phyloP scores from a whole-genome alignment of 108 stramenopile genomes.

The Stephanodiscus triporus region DNA sequence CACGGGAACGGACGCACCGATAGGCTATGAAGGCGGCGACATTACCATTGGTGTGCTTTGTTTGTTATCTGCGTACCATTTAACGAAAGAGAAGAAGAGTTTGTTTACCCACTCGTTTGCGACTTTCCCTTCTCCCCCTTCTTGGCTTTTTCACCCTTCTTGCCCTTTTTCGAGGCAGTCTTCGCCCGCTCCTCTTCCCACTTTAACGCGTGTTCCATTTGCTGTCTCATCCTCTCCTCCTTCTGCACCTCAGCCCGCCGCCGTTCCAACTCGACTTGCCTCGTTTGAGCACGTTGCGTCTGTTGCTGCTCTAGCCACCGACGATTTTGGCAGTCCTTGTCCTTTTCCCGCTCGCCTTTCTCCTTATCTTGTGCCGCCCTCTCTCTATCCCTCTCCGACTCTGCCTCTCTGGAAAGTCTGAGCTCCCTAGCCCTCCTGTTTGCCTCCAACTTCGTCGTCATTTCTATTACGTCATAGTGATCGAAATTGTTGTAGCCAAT shows the following conservation, averaged over 20 bases:
- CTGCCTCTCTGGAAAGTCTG: background rate
- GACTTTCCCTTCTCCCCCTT: background rate
- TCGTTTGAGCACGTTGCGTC: background rate
- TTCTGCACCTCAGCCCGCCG: background rate
- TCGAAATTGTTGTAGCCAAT: background rate
- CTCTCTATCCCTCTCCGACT: background rate
- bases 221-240: background rate
- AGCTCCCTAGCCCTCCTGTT: background rate
- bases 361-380: background rate
- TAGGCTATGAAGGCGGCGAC: too few species aligned
- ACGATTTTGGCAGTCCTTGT: background rate
- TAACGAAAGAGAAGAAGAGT: background rate
- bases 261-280: conserved; percentile 1
- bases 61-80: too few species aligned
- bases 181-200: background rate
- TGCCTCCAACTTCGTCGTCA: background rate
- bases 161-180: background rate
- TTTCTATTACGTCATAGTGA: background rate
- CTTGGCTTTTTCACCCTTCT: background rate
- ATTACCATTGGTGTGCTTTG: too few species aligned
- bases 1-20: too few species aligned
- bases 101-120: background rate
- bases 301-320: background rate
- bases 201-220: background rate
- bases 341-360: background rate